Conservation (phyloP, 148 eudicot genomes). For the Rhododendron simsii region DNA sequence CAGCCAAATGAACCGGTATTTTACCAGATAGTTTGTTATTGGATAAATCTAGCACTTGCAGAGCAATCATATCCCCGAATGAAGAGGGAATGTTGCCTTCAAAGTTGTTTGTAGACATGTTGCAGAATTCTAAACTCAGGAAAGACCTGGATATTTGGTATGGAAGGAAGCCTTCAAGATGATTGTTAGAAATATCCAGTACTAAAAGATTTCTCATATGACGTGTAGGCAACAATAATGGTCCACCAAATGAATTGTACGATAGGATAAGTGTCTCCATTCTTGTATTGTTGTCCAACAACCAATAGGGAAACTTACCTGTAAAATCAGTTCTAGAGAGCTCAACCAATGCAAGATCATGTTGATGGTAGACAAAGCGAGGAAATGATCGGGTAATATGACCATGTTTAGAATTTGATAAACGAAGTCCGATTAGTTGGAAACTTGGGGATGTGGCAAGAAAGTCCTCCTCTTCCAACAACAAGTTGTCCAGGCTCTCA, state of each 20-base stretch:
- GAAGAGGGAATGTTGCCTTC: constrained; percentile 10
- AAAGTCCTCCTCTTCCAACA: too few species aligned
- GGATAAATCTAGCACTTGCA: background rate
- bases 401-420: too few species aligned
- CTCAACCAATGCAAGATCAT: too few species aligned
- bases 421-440: too few species aligned
- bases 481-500: too few species aligned
- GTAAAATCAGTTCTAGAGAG: too few species aligned
- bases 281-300: background rate
- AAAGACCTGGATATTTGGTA: too few species aligned
- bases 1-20: constrained; percentile 3
- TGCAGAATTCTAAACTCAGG: background rate
- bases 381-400: too few species aligned
- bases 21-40: background rate
- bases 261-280: background rate
- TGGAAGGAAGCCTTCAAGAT: background rate
- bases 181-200: constrained; percentile 3
- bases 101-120: constrained; percentile 9
- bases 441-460: too few species aligned
- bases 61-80: background rate
- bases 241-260: background rate
- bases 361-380: too few species aligned
- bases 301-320: too few species aligned
- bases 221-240: background rate
- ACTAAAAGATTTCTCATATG: background rate